Base-by-base conservation (phyloP, 2,329 filamentous ascomycete genomes). In the Simplicillium aogashimaense region DNA sequence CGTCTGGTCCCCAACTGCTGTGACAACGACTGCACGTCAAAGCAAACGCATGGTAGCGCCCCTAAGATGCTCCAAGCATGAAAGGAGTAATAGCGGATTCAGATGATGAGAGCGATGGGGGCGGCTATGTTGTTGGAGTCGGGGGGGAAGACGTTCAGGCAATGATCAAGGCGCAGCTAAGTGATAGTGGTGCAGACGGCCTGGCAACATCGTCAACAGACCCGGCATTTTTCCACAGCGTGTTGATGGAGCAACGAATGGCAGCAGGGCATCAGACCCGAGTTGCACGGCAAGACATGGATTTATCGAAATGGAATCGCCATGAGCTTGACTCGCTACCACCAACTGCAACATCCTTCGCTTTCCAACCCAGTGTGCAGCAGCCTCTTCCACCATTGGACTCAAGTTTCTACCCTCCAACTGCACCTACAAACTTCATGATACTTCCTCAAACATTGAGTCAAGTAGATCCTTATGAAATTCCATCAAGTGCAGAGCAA, bases 171-270 rank as follows among this genome's bases (percentile, higher is more conserved):
- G 20, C 20, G 9, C 20, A 25, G 20, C 20, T 25, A 9, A 25
- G 20, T 25, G 20, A 9, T 6, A 25, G 20, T 25, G 20, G 20
- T 25, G 20, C 5, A 12, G 28, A 32, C 2, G 48, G 55, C 42
- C 48, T 50, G 40, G 50, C 51, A 30, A 60, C 61, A 7, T 56
- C 51, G 16, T 73, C 69, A 13, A 74, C 70, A 1, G 67, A 74
- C 42, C 59, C 63, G 2, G 60, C 57, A 1, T 67, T 71, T 46
- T 74, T 74, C 45, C 62, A 63, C 36, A 59, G 55, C 37, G 50
- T 74, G 9, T 72, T 70, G 42, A 57, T 69, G 16, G 65, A 70
- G 36, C 67, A 73, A 47, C 59, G 61, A 31, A 54, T 56, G 29
- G 56, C 58, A 9, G 47, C 41, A 7, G 36, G 44, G 8, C 30